Evolutionary conservation across 1,284 basidiomycete genomes (phyloP), one percentile per base, ranked within the genome.

Genomic region (Apiotrichum sp.): DNA sequence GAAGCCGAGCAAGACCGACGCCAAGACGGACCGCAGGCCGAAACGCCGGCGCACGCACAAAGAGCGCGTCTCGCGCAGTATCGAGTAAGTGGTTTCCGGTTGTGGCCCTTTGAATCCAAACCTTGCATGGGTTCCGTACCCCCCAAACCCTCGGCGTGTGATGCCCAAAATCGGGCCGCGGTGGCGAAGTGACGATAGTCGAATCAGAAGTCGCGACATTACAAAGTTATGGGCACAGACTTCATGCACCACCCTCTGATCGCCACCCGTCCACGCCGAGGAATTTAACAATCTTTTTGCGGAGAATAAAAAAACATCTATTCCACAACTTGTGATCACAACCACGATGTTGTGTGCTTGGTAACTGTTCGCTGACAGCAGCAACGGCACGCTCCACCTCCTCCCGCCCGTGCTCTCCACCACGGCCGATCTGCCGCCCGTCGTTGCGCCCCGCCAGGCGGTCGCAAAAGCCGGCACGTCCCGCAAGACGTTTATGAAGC

Each of bases 401-500:
- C 59, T 65, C 13, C 61, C 61, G 13, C 56, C 65, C 8, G 53
- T 60, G 6, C 54, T 65, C 0, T 38, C 34, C 22, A 39, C 31
- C 4, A 33, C 52, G 1, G 45, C 50, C n/a, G 59, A 42, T 2
- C 58, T 69, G 2, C 70, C 66, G 1, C 70, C 67, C 9, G 56
- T 65, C 16, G 46, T 68, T 31, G 61, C 59, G 6, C 54, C 65
- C 16, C 36, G 59, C 33, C 50, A 52, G 48, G 11, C 33, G 5
- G 51, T 54, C 9, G 50, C 47, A 3, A 22, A 10, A 13, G 50
- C 52, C 33, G 41, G 49, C 32, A 38, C 33, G 3, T 38, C 36
- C 11, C 47, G 62, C 34, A 62, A 67, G 40, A 62, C 46, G 42
- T 73, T 73, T 46, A 56, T 64, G 55, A 66, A 62, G 53, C 49